Evolutionary conservation across 352 stramenopile genomes (phyloP).

Genomic region (Phytophthora uliginosa): DNA sequence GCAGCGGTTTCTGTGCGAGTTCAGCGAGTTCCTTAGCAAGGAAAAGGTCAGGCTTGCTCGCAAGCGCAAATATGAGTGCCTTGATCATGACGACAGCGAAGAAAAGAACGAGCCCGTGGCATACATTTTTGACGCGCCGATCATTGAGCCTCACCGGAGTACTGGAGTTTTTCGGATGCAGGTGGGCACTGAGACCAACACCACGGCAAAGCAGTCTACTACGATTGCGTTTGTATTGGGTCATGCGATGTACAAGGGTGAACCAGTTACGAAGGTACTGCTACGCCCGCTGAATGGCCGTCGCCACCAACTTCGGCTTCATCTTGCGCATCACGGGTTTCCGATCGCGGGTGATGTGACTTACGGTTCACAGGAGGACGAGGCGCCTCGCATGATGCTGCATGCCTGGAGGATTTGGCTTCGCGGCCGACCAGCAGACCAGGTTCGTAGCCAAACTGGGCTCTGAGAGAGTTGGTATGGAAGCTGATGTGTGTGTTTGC

Average conservation of each 20-base stretch:
- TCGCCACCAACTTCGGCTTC: constrained; percentile 87
- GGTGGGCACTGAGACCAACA: constrained; percentile 53
- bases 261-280: constrained; percentile 88
- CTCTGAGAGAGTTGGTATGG: background rate
- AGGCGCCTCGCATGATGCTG: constrained; percentile 86
- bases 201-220: constrained; percentile 60
- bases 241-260: constrained; percentile 55
- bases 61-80: constrained; percentile 66
- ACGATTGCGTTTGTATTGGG: constrained; percentile 85
- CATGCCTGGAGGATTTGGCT: constrained; percentile 88
- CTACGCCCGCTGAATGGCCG: constrained; percentile 83
- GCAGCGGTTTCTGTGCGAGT: constrained; percentile 59
- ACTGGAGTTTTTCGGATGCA: constrained; percentile 73
- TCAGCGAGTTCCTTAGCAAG: constrained; percentile 60
- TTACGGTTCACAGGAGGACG: constrained; percentile 69
- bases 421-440: constrained; percentile 45
- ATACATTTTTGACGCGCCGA: constrained; percentile 85
- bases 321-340: constrained; percentile 79
- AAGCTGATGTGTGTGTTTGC: constrained; percentile 7
- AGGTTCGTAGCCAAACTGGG: constrained; percentile 33
- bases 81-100: constrained; percentile 32
- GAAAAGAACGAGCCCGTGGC: constrained; percentile 59
- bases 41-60: constrained; percentile 54
- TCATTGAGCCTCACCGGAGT: constrained; percentile 65
- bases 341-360: constrained; percentile 85